A percentile compares a stretch with the other conserved stretches of the same genome.
These are phyloP conservation scores for Aspergillus felis DNA, from an alignment of 2,329 filamentous ascomycete genomes.

Conservation along the genomic window DNA sequence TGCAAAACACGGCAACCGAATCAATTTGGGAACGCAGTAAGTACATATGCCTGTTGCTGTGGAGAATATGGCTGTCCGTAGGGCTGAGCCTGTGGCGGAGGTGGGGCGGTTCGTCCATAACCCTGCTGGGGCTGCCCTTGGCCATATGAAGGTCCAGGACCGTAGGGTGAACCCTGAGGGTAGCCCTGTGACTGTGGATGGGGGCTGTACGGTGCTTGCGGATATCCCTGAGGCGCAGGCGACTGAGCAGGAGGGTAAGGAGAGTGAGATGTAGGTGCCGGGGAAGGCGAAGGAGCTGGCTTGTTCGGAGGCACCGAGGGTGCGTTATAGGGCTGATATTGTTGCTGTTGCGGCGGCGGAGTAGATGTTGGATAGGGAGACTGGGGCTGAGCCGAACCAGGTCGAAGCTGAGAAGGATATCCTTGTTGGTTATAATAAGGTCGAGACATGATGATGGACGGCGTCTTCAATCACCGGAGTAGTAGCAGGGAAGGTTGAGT, in stretches of 20 bases:
- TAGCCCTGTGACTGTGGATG: conserved; percentile 23
- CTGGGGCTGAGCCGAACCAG: conserved; percentile 33
- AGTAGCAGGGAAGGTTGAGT: conserved; percentile 7
- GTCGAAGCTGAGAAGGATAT: conserved; percentile 32
- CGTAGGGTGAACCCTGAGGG: conserved; percentile 25
- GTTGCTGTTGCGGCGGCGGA: conserved; percentile 27
- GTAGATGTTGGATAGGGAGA: conserved; percentile 33
- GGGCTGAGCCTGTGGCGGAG: conserved; percentile 35
- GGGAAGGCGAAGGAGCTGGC: conserved; percentile 27
- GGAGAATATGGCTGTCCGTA: conserved; percentile 35
- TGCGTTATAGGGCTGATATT: conserved; percentile 35
- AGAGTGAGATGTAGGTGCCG: conserved; percentile 3
- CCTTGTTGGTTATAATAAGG: conserved; percentile 32
- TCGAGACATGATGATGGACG: conserved; percentile 29
- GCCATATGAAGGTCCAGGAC: conserved; percentile 14
- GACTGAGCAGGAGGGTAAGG: conserved; percentile 25
- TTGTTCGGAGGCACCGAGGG: conserved; percentile 27
- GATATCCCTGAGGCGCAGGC: conserved; percentile 33
- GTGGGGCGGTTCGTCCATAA: conserved; percentile 42
- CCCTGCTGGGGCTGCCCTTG: conserved; percentile 23
- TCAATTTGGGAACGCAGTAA: conserved; percentile 20
- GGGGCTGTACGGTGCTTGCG: conserved; percentile 36
- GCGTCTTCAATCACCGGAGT: conserved; percentile 11
- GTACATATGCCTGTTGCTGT: conserved; percentile 33
- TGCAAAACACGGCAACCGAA: conserved; percentile 2